Percentiles rank a stretch among this genome's conserved stretches.
Evolutionary conservation across 345 rosid species (phyloP).

Genomic region (Salix koriyanagi): DNA sequence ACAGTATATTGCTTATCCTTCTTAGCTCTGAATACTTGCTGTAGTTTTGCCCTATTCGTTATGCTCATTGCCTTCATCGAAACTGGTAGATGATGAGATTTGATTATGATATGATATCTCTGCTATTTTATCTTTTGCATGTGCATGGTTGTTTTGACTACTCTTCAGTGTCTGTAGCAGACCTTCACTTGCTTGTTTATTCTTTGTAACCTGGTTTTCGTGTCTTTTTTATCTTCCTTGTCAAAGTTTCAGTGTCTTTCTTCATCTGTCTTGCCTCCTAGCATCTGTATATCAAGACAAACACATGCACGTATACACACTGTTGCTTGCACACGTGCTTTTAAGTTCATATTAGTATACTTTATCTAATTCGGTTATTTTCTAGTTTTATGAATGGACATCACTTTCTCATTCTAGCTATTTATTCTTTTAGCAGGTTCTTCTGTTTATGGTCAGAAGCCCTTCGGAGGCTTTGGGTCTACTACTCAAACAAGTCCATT

Average conservation of each 20-base stretch:
- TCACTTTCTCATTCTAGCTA: not conserved
- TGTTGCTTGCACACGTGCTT: not conserved
- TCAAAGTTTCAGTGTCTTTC: not conserved
- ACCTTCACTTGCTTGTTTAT: not conserved
- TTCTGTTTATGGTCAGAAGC: constrained; percentile 70
- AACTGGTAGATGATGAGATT: not conserved
- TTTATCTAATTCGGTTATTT: not conserved
- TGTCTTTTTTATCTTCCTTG: not conserved
- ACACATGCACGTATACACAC: not conserved
- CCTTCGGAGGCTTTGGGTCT: constrained; percentile 77
- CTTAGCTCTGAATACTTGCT: not conserved
- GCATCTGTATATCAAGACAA: not conserved
- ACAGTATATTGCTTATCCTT: not conserved
- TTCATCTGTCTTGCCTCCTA: not conserved
- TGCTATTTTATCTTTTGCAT: not conserved
- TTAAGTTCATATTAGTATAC: not conserved
- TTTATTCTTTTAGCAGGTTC: constrained; percentile 37
- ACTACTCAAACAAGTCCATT: constrained; percentile 57
- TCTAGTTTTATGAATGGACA: not conserved
- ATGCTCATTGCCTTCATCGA: not conserved
- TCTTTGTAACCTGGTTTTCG: not conserved
- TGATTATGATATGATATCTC: not conserved
- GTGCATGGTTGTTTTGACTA: not conserved
- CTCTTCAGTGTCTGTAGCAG: not conserved
- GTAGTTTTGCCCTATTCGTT: not conserved